These are phyloP conservation scores for Plicaturopsis crispa DNA, from an alignment of 768 basidiomycete species.

Conservation along the genomic window DNA sequence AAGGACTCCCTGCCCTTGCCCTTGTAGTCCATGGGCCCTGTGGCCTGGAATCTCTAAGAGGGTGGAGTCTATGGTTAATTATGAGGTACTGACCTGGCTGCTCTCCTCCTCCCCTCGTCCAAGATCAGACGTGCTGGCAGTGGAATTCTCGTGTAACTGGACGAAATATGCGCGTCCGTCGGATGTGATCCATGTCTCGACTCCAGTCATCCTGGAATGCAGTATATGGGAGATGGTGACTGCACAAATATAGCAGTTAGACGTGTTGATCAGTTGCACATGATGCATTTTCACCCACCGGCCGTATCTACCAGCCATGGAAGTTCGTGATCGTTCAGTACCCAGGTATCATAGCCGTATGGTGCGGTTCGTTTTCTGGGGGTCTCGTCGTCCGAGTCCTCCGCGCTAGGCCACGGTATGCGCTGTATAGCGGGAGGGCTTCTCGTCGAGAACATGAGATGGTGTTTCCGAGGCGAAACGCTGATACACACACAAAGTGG, in stretches of 20 bases:
- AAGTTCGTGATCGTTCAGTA: constrained; percentile 55
- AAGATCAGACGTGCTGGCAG: constrained; percentile 13
- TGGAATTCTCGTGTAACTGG: constrained; percentile 41
- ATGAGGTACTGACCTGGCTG: no score
- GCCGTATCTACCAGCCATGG: constrained; percentile 71
- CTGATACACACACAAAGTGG: constrained; percentile 26
- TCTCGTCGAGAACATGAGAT: constrained; percentile 67
- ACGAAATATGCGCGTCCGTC: constrained; percentile 82
- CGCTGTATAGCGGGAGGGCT: constrained; percentile 73
- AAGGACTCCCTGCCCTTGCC: no score
- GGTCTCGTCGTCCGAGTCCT: constrained; percentile 29
- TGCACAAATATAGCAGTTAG: no score
- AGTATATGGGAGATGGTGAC: constrained; percentile 63
- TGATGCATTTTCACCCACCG: constrained; percentile 33
- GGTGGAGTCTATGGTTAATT: no score
- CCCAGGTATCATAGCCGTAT: constrained; percentile 64
- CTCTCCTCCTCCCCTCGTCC: no score
- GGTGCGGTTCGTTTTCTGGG: constrained; percentile 23
- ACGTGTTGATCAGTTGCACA: no score
- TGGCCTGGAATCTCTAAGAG: no score
- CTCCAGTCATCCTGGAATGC: constrained; percentile 46
- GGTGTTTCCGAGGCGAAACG: constrained; percentile 64
- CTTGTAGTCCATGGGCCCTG: no score
- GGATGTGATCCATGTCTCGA: constrained; percentile 81
- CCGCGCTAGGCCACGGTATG: constrained; percentile 72